These are phyloP conservation scores for Halophytophthora polymorphica DNA, from an alignment of 352 stramenopile species.

Conservation along the genomic window DNA sequence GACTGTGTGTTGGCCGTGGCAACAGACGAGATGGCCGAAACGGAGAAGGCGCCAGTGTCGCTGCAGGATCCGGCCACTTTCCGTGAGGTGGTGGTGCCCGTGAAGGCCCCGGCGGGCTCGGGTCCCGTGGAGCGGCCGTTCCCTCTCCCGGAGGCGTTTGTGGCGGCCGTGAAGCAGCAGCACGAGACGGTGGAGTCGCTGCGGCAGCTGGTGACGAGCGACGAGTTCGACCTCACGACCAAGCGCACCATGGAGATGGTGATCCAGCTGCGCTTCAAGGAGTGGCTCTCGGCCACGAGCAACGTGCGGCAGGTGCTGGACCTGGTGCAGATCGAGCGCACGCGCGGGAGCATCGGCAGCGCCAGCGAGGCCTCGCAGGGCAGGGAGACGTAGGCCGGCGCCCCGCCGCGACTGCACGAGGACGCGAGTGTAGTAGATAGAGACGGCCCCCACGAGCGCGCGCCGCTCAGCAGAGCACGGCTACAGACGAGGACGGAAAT, in stretches of 20 bases:
- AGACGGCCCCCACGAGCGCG: slow-evolving; percentile 1
- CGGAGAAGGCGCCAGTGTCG: slow-evolving; percentile 53
- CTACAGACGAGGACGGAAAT: background rate
- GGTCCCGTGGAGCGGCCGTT: slow-evolving; percentile 66
- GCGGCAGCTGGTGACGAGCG: slow-evolving; percentile 64
- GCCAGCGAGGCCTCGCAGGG: slow-evolving; percentile 21
- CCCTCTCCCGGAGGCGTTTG: slow-evolving; percentile 71
- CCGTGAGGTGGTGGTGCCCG: slow-evolving; percentile 63
- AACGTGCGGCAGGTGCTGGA: slow-evolving; percentile 89
- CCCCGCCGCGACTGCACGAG: background rate
- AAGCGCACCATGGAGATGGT: slow-evolving; percentile 82
- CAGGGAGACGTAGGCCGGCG: slow-evolving; percentile 3
- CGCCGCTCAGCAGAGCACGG: background rate
- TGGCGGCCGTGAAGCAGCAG: slow-evolving; percentile 52
- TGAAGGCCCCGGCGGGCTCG: slow-evolving; percentile 43
- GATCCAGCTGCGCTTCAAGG: slow-evolving; percentile 82
- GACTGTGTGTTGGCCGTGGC: background rate
- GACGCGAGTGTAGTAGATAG: slow-evolving; percentile 30
- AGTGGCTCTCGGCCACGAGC: slow-evolving; percentile 85
- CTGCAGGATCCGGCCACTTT: slow-evolving; percentile 59
- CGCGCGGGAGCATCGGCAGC: slow-evolving; percentile 17
- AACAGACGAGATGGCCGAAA: slow-evolving; percentile 36
- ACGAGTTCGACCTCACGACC: slow-evolving; percentile 76
- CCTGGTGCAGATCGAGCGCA: slow-evolving; percentile 77
- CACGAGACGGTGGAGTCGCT: slow-evolving; percentile 76